Base-by-base conservation (phyloP, 2,329 filamentous ascomycete species). In the Colletotrichum paranaense region DNA sequence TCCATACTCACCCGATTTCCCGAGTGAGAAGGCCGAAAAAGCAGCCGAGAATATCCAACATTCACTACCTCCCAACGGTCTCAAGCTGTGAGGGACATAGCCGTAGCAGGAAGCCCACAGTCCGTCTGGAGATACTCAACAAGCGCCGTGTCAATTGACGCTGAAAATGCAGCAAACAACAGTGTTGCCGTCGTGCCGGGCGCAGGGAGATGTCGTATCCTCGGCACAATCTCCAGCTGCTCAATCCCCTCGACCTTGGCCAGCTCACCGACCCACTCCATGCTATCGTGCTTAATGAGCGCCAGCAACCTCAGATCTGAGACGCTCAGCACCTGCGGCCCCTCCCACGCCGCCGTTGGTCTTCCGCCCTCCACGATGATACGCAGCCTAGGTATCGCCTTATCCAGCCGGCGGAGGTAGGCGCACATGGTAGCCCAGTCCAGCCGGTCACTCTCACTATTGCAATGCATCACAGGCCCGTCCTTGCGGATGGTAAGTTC, bases 251-350 rank as follows among this genome's bases (percentile, higher is more conserved):
- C 84, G 30, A 92, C 81, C 38, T 82, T 81, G 19, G 88, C 84
- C 73, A 92, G 77, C 76, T 91, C 87, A 72, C 86, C 85, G 53
- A 88, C 85, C 90, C 90, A 92, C 62, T 90, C 86, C 72, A 92
- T 81, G 53, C 83, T 84, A 65, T 89, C 86, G 76, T 86, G 86
- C 74, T 80, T 82, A 57, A 86, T 82, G 42, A 82, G 79, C 68
- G 80, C 84, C 19, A 88, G 77, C 11, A 88, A 80, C 63, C 84
- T 82, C 74, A 90, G 83, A 73, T 90, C 87, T 16, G 81, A 80
- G 12, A 84, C 82, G 1, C 81, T 81, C 73, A 89, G 86, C 64
- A 81, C 80, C 65, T 82, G 80, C 4, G 89, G 82, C 2, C 84
- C 82, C 5, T 88, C 86, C 88, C 88, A 91, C 0, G 84, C 83